Base-by-base conservation (phyloP, 2,329 filamentous ascomycete species). In the Trichoderma sp. region DNA sequence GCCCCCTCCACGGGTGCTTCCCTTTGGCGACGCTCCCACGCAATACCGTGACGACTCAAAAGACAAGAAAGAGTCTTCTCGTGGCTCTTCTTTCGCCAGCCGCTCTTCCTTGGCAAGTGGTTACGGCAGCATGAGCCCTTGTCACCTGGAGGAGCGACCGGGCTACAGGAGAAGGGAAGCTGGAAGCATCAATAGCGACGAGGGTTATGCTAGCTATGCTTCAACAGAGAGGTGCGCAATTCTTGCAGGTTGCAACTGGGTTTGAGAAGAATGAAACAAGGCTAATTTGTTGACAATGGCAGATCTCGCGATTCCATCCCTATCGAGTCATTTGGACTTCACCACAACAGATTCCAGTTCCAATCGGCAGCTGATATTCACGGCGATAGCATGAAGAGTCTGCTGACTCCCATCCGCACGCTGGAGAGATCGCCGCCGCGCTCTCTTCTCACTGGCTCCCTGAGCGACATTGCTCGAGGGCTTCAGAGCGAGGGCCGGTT, bases 301-400 rank as follows among this genome's bases (percentile, higher is more conserved):
- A 77, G 83, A 61, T 82, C 82, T 21, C 80, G 82, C 72, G 81
- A 83, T 61, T 82, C 82, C 5, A 70, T 79, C 43, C 77, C 76
- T 21, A 70, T 54, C 1, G 71, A 80, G 43, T 78, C 80, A n/a
- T 84, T 86, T 60, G 84, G 85, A 67, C 79, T 84, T 66, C 82
- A 83, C 70, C 84, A 86, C 72, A 83, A 81, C 72, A 83, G 81
- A 49, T 86, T 82, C 68, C 80, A 84, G 68, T 84, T 85, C 71
- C 79, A 79, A 59, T 80, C 82, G 4, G 79, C 80, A 63, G 81
- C 82, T 72, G 79, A 84, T 55, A 78, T 83, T 16, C 83, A 87
- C 64, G 83, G 85, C 69, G 83, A 80, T 69, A 81, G 78, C 63
- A 81, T 87, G 74, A 83, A 87, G 69, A 85, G 85, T 75, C 88